These are phyloP conservation scores for Sporopachydermia cereana DNA, from an alignment of 1,139 yeast genomes.

Conservation along the genomic window DNA sequence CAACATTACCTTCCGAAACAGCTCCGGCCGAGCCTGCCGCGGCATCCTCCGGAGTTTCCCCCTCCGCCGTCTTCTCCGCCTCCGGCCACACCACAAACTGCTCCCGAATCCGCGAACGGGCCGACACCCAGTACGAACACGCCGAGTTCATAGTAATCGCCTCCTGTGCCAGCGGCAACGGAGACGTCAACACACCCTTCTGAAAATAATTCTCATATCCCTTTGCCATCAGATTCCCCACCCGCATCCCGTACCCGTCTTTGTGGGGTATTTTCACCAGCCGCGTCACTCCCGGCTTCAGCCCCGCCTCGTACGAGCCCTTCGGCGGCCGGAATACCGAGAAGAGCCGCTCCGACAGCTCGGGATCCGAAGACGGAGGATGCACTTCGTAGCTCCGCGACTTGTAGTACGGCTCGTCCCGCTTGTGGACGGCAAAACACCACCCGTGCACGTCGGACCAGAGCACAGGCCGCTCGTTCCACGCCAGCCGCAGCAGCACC, in stretches of 20 bases:
- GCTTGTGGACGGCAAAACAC: conserved; percentile 57
- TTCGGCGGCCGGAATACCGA: neutral
- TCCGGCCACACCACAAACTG: conserved; percentile 69
- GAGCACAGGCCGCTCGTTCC: conserved; percentile 76
- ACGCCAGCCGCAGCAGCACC: conserved; percentile 57
- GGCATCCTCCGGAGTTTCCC: conserved; percentile 6
- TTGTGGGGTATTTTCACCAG: conserved; percentile 82
- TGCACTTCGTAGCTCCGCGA: conserved; percentile 8
- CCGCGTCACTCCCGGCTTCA: conserved; percentile 12
- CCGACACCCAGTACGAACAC: conserved; percentile 90
- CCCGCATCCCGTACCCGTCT: conserved; percentile 64
- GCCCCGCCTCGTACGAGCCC: conserved; percentile 7
- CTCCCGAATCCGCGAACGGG: conserved; percentile 68
- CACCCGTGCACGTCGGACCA: conserved; percentile 82
- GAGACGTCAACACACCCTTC: conserved; percentile 59
- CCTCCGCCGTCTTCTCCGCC: conserved; percentile 13
- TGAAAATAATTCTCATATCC: conserved; percentile 63
- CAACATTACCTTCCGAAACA: neutral
- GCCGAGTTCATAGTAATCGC: conserved; percentile 67
- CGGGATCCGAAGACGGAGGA: conserved; percentile 3
- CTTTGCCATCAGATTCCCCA: conserved; percentile 74
- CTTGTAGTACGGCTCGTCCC: conserved; percentile 13
- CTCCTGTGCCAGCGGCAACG: conserved; percentile 59
- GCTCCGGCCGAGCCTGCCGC: conserved; percentile 7
- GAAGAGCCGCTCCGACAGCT: conserved; percentile 17